phyloP scores from a whole-genome alignment of 2,329 filamentous ascomycete genomes.

The Trichoderma atrobrunneum region DNA sequence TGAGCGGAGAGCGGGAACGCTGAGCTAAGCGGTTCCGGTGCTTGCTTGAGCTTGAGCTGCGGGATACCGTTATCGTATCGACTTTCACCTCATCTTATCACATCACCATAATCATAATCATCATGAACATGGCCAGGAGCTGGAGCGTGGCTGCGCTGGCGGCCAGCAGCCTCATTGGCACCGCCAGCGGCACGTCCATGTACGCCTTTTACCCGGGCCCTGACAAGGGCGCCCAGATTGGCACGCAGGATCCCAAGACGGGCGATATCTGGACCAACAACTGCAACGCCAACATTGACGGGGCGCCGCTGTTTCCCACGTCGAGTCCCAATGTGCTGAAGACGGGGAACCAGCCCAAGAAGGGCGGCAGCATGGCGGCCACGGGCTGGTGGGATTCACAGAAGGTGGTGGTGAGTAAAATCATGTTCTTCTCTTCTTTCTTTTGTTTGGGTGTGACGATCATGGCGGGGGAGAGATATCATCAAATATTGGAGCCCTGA shows the following conservation, averaged over 20 bases:
- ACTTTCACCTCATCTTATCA: neutral
- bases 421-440: neutral
- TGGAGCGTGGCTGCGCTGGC: neutral
- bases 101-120: neutral
- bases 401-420: neutral
- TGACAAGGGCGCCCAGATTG: neutral
- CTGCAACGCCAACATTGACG: neutral
- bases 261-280: constrained; percentile 5
- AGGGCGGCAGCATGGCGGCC: neutral
- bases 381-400: constrained; percentile 14
- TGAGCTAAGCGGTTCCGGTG: neutral
- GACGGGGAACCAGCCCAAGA: neutral
- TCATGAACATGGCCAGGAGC: neutral
- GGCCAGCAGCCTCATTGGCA: neutral
- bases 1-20: constrained; percentile 2
- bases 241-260: constrained; percentile 4
- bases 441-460: neutral
- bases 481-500: neutral
- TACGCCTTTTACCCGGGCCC: constrained; percentile 6
- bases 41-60: neutral
- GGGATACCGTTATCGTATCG: neutral
- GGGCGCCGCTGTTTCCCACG: neutral
- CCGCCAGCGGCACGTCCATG: neutral
- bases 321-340: neutral
- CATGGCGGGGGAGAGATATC: neutral